These are phyloP conservation scores for Neurospora sublineolata DNA, from an alignment of 495 filamentous ascomycete genomes.

Conservation along the genomic window DNA sequence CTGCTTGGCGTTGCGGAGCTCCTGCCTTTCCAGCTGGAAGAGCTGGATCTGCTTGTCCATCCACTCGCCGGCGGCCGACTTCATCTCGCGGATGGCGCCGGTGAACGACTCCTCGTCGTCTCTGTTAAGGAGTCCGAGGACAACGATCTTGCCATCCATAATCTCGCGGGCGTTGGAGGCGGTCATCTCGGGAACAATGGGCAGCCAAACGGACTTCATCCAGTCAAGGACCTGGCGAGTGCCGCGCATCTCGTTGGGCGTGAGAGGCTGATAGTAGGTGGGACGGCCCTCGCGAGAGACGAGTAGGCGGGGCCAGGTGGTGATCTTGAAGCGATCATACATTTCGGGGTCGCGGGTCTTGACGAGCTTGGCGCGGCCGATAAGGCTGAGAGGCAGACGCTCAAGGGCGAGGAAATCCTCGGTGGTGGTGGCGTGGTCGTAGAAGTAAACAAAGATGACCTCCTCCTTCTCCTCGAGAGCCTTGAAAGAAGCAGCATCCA, in stretches of 20 bases:
- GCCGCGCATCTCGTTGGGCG: conserved; percentile 84
- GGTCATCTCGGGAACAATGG: conserved; percentile 92
- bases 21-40: conserved; percentile 84
- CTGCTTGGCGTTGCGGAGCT: conserved; percentile 87
- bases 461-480: conserved; percentile 85
- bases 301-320: conserved; percentile 83
- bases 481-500: conserved; percentile 65
- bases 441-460: conserved; percentile 94
- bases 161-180: conserved; percentile 84
- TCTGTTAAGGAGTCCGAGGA: conserved; percentile 77
- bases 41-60: conserved; percentile 88
- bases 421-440: conserved; percentile 81
- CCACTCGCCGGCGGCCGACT: conserved; percentile 91
- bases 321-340: conserved; percentile 78
- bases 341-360: conserved; percentile 69
- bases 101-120: conserved; percentile 69
- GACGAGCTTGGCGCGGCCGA: conserved; percentile 84
- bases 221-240: conserved; percentile 67
- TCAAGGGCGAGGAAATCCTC: conserved; percentile 90
- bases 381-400: conserved; percentile 68
- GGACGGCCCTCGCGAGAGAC: conserved; percentile 82
- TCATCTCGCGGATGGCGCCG: conserved; percentile 74
- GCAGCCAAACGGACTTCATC: conserved; percentile 95
- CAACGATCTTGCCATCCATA: conserved; percentile 87
- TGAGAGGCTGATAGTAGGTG: conserved; percentile 74